Base-by-base conservation (phyloP, 2,329 filamentous ascomycete species). In the Alternaria burnsii region DNA sequence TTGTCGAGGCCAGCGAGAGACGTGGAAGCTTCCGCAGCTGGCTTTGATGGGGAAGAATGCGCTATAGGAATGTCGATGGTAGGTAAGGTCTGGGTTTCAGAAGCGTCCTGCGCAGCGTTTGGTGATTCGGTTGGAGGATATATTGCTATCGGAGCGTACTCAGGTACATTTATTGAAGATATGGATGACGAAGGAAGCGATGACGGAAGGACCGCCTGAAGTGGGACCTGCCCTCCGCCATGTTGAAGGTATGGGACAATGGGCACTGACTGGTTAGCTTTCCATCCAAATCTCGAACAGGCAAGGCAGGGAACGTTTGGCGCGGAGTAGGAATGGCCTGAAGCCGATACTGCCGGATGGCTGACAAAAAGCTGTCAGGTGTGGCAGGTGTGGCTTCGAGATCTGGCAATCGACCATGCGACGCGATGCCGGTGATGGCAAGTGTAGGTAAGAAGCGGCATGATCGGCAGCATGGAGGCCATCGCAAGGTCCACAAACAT, bases 211-310 rank as follows among this genome's bases (percentile, higher is more conserved):
- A 61, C 58, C 52, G 53, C 65, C 34, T 63, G 69, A 63, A 78
- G 72, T 61, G 75, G 76, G 65, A 71, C 69, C 71, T 78, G 76
- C 65, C 62, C 74, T 60, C 70, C 73, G 62, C 70, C 74, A 74
- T 76, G 56, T 51, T 76, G 75, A 54, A 70, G 54, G 70, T 72
- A 76, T 59, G 75, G 74, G 30, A 73, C 69, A 65, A 77, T 68
- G 56, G 75, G 72, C 76, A 78, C 76, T 78, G 66, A 59, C 44
- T 58, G 59, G 61, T 75, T 69, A 76, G 74, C 70, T 61, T 65
- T 22, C 52, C 60, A 43, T 56, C 62, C 64, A 52, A 59, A 14
- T 24, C 54, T 65, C 47, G 36, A 63, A 58, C 43, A 51, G 52
- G 62, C 46, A 64, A 58, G 41, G 38, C 14, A 38, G 46, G 53